phyloP scores from a whole-genome alignment of 1,284 basidiomycete genomes.

The Mycena sp. region DNA sequence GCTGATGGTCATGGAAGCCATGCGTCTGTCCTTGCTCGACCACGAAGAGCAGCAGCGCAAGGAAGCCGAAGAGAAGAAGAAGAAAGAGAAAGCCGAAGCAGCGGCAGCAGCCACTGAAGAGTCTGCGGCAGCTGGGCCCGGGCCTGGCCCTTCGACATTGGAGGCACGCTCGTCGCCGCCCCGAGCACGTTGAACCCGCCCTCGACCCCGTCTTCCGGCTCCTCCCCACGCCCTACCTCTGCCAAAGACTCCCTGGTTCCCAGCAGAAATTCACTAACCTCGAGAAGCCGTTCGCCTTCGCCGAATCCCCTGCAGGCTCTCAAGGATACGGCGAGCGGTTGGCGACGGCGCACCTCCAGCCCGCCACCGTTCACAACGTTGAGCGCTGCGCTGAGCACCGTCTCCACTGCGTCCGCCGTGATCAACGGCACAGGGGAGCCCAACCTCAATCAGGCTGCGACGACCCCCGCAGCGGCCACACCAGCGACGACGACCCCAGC shows the following conservation, averaged over 20 bases:
- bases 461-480: neutral
- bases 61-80: constrained; percentile 64
- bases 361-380: constrained; percentile 56
- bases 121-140: constrained; percentile 23
- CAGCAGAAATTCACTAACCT: constrained; percentile 20
- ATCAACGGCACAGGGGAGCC: constrained; percentile 30
- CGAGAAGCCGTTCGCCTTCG: constrained; percentile 41
- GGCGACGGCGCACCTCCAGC: constrained; percentile 43
- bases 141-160: constrained; percentile 30
- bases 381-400: constrained; percentile 52
- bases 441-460: neutral
- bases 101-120: constrained; percentile 34
- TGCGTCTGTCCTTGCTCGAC: constrained; percentile 94
- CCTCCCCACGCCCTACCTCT: constrained; percentile 18
- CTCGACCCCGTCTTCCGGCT: constrained; percentile 36
- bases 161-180: constrained; percentile 30
- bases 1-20: constrained; percentile 99
- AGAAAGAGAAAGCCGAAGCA: constrained; percentile 51
- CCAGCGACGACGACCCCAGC: too few relatives aligned
- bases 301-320: constrained; percentile 34
- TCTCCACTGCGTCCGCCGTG: constrained; percentile 54
- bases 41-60: constrained; percentile 85
- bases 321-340: constrained; percentile 34
- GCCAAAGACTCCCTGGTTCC: constrained; percentile 9
- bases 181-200: constrained; percentile 31